phyloP scores from a whole-genome alignment of 139 green algal species.

The Auxenochlorella pyrenoidosa region DNA sequence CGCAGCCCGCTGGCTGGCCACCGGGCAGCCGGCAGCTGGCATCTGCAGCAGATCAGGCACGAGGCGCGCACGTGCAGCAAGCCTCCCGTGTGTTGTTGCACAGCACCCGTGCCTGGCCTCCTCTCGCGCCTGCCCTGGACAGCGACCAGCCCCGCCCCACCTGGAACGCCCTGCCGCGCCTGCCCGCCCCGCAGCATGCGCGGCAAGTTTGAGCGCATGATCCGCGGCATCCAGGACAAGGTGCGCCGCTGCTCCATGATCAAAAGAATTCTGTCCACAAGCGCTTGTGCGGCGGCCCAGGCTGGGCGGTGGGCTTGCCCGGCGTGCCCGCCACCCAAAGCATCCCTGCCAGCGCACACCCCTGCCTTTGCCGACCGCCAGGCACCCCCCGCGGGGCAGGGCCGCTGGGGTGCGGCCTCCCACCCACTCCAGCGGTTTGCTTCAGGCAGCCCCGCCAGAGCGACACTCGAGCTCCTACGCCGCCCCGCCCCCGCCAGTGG shows the following conservation, averaged over 20 bases:
- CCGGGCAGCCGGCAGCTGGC: too few relatives aligned
- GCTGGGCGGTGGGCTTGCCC: not conserved
- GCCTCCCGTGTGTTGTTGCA: too few relatives aligned
- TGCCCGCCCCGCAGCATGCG: constrained; percentile 63
- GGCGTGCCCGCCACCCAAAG: not conserved
- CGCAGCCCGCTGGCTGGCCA: too few relatives aligned
- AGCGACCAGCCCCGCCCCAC: too few relatives aligned
- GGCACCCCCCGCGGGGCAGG: constrained; percentile 10
- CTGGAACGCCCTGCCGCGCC: too few relatives aligned
- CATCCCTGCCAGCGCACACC: not conserved
- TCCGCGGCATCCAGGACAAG: constrained; percentile 78
- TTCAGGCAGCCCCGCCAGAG: constrained; percentile 35
- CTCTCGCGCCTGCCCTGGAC: too few relatives aligned
- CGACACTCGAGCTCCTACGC: constrained; percentile 32
- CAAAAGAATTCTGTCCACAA: too few relatives aligned
- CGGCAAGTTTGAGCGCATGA: constrained; percentile 59
- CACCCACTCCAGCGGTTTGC: constrained; percentile 22
- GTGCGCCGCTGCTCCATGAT: constrained; percentile 78
- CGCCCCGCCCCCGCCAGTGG: constrained; percentile 9
- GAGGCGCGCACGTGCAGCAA: too few relatives aligned
- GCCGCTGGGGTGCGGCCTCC: not conserved
- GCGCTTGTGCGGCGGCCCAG: too few relatives aligned
- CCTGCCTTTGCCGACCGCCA: not conserved
- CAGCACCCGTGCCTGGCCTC: not conserved
- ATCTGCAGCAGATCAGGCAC: not conserved